phyloP scores from a whole-genome alignment of 139 green algal species.

The Desmodesmus armatus region DNA sequence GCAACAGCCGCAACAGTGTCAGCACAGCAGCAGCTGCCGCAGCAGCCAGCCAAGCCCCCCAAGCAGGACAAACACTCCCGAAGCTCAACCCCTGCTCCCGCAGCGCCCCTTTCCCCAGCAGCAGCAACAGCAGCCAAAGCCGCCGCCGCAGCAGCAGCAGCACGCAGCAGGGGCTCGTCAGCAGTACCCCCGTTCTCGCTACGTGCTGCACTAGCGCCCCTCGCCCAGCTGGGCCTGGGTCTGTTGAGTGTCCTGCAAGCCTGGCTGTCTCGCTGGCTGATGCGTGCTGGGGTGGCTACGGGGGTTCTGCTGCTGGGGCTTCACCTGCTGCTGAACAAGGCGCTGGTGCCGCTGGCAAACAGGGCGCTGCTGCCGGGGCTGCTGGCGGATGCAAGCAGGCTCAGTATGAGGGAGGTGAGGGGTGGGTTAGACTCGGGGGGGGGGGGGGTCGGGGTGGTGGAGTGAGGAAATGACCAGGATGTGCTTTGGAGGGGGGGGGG shows the following conservation, averaged over 20 bases:
- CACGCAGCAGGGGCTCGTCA: not conserved
- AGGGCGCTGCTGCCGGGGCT: not conserved
- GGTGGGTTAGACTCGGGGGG: not conserved
- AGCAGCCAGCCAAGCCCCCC: too few relatives aligned
- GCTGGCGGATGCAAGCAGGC: not conserved
- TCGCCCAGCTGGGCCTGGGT: constrained; percentile 3
- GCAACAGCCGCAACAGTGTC: too few relatives aligned
- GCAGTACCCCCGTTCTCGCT: not conserved
- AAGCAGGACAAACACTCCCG: not conserved
- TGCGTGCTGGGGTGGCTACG: not conserved
- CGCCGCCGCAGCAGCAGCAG: constrained; percentile 26
- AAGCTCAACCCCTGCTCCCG: not conserved
- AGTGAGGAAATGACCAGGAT: not conserved
- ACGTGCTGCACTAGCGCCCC: not conserved
- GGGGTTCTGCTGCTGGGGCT: not conserved
- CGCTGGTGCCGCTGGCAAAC: constrained; percentile 27
- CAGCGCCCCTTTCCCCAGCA: not conserved
- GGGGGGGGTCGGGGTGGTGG: too few relatives aligned
- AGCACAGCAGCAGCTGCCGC: too few relatives aligned
- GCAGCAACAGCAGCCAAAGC: not conserved
- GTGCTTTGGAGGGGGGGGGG: not conserved
- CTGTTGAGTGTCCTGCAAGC: not conserved
- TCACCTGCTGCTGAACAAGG: constrained; percentile 31
- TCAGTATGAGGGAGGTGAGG: constrained; percentile 30
- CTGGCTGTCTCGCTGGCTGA: constrained; percentile 15